Percentiles rank a stretch among this genome's conserved stretches.
Conservation (phyloP, 805 yeast genomes). For the Candida dajiaensis region DNA sequence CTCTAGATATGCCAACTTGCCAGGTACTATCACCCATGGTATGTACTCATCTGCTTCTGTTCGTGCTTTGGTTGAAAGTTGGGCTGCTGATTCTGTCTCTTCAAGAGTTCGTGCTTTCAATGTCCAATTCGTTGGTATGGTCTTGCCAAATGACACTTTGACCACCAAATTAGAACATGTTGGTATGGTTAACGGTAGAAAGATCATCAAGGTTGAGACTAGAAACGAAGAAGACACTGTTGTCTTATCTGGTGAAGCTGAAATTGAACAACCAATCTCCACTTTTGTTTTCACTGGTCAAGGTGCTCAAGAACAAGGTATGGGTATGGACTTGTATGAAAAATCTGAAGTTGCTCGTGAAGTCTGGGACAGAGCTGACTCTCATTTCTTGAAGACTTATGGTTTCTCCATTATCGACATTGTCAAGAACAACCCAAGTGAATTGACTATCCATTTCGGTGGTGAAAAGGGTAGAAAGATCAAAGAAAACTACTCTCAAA, state of each 20-base stretch:
- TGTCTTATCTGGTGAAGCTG: constrained; percentile 93
- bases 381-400: constrained; percentile 85
- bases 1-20: constrained; percentile 86
- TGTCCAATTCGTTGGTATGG: constrained; percentile 94
- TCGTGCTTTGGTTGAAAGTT: constrained; percentile 91
- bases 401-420: constrained; percentile 97
- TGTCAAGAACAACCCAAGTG: constrained; percentile 93
- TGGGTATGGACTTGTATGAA: constrained; percentile 99
- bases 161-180: constrained; percentile 86
- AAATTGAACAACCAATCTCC: constrained; percentile 96
- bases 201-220: constrained; percentile 89
- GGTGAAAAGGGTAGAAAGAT: constrained; percentile 96
- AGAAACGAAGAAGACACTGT: constrained; percentile 74
- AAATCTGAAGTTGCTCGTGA: constrained; percentile 85
- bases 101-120: constrained; percentile 92
- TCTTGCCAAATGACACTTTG: constrained; percentile 87
- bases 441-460: constrained; percentile 93
- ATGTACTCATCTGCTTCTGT: constrained; percentile 97
- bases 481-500: constrained; percentile 88
- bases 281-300: constrained; percentile 98
- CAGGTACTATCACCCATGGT: constrained; percentile 98
- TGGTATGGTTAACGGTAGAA: constrained; percentile 99
- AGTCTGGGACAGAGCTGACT: constrained; percentile 98
- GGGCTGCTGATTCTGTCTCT: constrained; percentile 97
- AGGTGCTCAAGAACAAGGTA: constrained; percentile 99